Evolutionary conservation across 2,329 filamentous ascomycete species (phyloP), one percentile per base, ranked within the genome.

Genomic region (Albifimbria verrucaria): DNA sequence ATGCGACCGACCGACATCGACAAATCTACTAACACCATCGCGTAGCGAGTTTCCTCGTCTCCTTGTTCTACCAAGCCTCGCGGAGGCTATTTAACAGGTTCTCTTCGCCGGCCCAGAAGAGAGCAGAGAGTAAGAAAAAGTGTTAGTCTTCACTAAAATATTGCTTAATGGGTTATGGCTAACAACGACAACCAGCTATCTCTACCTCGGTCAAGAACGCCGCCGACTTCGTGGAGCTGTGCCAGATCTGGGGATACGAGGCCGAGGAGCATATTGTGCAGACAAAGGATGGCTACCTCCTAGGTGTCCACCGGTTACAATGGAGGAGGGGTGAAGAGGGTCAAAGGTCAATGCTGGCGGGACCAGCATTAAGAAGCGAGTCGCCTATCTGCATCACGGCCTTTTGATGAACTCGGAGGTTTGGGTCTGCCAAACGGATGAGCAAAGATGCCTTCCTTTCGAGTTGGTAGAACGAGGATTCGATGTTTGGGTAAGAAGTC

Each of bases 341-440:
- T n/a, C 74, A 79, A 51, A 83, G 57, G 88, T 96, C 62, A 97
- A 97, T 67, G 76, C 78, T 49, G 88, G 88, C 0, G 78, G 79
- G 1, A 78, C 80, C 32, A 87, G 86, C 63, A 62, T 89, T 24
- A 81, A 81, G 71, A 97, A 97, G 75, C 89, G 87, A 61, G 90
- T 97, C 48, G 86, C 94, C 7, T 99, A 97, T 69, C 77, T 99
- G 58, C 94, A 99, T 66, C 94, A 99, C 71, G 94, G 93, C 9
- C 80, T 99, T 53, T 82, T 99, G 66, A 99, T 99, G 94, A 97
- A 97, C 72, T 96, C 92, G 62, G 94, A 99, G 71, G 93, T 99
- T 28, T 99, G 94, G 94, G 90, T 97, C 9, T 95, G 91, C 66
- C 75, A 93, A 66, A 96, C 93, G 0, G 90, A 97, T 60, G 86